Percentiles rank a stretch among this genome's conserved stretches.
Conservation (phyloP, 768 basidiomycete species). For the Sistotremastrum suecicum region DNA sequence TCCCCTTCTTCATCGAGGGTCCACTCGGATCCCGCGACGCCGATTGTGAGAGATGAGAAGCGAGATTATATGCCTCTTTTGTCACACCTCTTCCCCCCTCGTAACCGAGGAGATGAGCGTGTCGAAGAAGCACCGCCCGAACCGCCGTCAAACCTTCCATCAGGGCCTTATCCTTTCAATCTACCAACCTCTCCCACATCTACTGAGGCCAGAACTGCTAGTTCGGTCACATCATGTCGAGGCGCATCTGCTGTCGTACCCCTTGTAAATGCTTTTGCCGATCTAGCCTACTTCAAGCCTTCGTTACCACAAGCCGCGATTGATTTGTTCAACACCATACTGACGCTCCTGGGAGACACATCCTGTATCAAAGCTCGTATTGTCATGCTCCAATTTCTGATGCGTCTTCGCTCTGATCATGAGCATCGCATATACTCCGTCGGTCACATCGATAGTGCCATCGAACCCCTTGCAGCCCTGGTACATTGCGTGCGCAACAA, state of each 20-base stretch:
- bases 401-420: slow-evolving; percentile 79
- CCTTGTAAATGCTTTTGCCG: slow-evolving; percentile 51
- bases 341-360: slow-evolving; percentile 31
- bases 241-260: slow-evolving; percentile 46
- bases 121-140: slow-evolving; percentile 16
- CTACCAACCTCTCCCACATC: too few species aligned
- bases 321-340: slow-evolving; percentile 35
- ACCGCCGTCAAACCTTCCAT: neutral
- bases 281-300: slow-evolving; percentile 56
- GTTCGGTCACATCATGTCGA: slow-evolving; percentile 14
- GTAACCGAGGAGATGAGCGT: slow-evolving; percentile 9
- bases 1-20: slow-evolving; percentile 42
- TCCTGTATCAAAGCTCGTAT: slow-evolving; percentile 50
- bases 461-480: slow-evolving; percentile 43
- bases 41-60: slow-evolving; percentile 6
- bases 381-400: slow-evolving; percentile 69
- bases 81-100: slow-evolving; percentile 16
- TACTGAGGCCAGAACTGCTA: too few species aligned
- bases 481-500: slow-evolving; percentile 34
- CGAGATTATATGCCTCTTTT: too few species aligned
- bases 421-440: slow-evolving; percentile 76
- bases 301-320: slow-evolving; percentile 40
- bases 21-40: slow-evolving; percentile 21
- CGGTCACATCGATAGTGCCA: slow-evolving; percentile 30
- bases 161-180: slow-evolving; percentile 1